phyloP scores from a whole-genome alignment of 2,329 filamentous ascomycete genomes.

The Aspergillus pseudoglaucus region DNA sequence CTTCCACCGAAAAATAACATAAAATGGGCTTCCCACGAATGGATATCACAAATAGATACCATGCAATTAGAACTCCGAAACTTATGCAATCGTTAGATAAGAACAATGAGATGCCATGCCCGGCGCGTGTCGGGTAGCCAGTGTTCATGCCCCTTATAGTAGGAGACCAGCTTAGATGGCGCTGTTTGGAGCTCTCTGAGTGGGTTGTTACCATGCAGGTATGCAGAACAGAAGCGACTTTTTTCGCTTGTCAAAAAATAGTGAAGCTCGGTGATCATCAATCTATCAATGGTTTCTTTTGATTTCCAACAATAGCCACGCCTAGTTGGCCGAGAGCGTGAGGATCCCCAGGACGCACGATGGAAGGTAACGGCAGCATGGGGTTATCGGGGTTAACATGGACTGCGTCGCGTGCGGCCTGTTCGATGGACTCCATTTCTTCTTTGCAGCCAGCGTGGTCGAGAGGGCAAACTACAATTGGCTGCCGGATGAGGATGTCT shows the following conservation, averaged over 20 bases:
- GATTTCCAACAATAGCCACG: slow-evolving; percentile 56
- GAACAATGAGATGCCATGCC: too few species aligned
- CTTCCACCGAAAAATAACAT: too few species aligned
- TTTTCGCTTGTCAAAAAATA: neutral
- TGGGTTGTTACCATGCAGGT: too few species aligned
- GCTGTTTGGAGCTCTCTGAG: too few species aligned
- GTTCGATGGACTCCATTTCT: slow-evolving; percentile 97
- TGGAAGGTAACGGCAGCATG: slow-evolving; percentile 78
- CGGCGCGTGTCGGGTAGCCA: too few species aligned
- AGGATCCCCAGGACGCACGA: slow-evolving; percentile 71
- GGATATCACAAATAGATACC: too few species aligned
- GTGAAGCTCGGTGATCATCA: slow-evolving; percentile 26
- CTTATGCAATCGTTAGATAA: too few species aligned
- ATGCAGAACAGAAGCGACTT: too few species aligned
- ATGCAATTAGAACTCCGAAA: too few species aligned
- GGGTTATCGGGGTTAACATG: slow-evolving; percentile 84
- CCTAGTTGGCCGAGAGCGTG: slow-evolving; percentile 55
- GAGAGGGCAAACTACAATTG: slow-evolving; percentile 91
- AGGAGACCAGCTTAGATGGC: too few species aligned
- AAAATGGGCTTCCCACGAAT: too few species aligned
- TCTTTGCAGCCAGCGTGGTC: slow-evolving; percentile 95
- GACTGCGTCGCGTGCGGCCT: slow-evolving; percentile 86
- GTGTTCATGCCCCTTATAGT: too few species aligned
- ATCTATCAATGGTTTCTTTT: slow-evolving; percentile 60
- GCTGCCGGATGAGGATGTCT: slow-evolving; percentile 83